A percentile compares a stretch with the other conserved stretches of the same genome.
Conservation (phyloP, 768 basidiomycete species). For the Boletus pseudopeckii region DNA sequence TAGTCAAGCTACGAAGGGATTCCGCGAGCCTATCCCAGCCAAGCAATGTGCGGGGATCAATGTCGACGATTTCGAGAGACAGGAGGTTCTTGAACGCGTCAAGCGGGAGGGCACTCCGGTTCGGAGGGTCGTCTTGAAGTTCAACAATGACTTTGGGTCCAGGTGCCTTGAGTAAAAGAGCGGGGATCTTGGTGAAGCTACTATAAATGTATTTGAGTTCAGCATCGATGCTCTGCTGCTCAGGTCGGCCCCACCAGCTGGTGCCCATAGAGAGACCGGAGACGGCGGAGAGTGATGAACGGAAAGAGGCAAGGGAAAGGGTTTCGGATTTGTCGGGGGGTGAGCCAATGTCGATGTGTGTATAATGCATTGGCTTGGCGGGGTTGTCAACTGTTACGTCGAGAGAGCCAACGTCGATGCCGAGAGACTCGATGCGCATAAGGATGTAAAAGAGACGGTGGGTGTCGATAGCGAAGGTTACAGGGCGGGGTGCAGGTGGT, state of each 20-base stretch:
- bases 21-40: conserved; percentile 82
- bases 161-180: conserved; percentile 64
- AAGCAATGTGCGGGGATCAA: conserved; percentile 77
- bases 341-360: conserved; percentile 47
- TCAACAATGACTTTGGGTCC: conserved; percentile 65
- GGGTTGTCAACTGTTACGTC: conserved; percentile 74
- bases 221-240: conserved; percentile 57
- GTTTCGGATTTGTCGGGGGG: conserved; percentile 66
- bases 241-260: conserved; percentile 67
- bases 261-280: conserved; percentile 71
- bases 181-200: conserved; percentile 86
- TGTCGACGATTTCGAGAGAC: conserved; percentile 67
- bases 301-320: conserved; percentile 68
- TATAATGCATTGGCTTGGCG: conserved; percentile 73
- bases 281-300: conserved; percentile 72
- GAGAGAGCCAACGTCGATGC: conserved; percentile 72
- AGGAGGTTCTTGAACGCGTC: conserved; percentile 84
- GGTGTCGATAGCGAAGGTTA: conserved; percentile 67
- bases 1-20: conserved; percentile 66
- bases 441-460: conserved; percentile 88
- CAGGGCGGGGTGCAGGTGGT: conserved; percentile 47
- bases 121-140: conserved; percentile 63
- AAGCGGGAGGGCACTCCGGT: conserved; percentile 74
- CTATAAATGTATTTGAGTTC: conserved; percentile 88
- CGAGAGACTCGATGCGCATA: conserved; percentile 79